Conservation (phyloP, 78 protist genomes). For the Dictyostelium firmibasis region DNA sequence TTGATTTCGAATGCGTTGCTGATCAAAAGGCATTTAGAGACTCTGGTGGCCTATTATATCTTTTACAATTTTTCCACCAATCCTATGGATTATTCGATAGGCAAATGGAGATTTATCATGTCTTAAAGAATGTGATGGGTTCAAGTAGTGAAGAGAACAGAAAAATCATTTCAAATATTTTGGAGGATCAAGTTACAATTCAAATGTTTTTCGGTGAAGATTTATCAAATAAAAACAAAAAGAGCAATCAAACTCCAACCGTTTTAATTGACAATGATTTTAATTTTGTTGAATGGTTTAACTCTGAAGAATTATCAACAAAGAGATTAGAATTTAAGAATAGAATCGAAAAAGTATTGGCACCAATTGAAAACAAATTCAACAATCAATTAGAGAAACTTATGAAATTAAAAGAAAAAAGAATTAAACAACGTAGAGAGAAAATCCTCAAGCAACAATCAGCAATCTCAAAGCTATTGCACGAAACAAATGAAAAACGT, state of each 20-base stretch:
- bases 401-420: slow-evolving; percentile 39
- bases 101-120: slow-evolving; percentile 13
- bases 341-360: slow-evolving; percentile 42
- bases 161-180: slow-evolving; percentile 59
- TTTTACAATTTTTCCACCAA: slow-evolving; percentile 32
- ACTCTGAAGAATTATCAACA: slow-evolving; percentile 27
- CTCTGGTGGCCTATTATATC: slow-evolving; percentile 40
- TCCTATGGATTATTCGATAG: neutral
- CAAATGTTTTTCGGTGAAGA: slow-evolving; percentile 49
- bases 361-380: slow-evolving; percentile 43
- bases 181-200: slow-evolving; percentile 28
- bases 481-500: slow-evolving; percentile 53
- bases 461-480: slow-evolving; percentile 25
- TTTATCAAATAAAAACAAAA: neutral
- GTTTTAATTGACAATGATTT: neutral
- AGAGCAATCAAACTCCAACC: neutral
- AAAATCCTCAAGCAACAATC: slow-evolving; percentile 16
- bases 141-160: slow-evolving; percentile 60
- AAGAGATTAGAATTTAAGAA: slow-evolving; percentile 56
- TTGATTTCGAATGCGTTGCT: slow-evolving; percentile 75
- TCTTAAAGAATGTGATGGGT: slow-evolving; percentile 44
- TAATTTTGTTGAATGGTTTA: slow-evolving; percentile 36
- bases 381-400: slow-evolving; percentile 41
- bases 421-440: slow-evolving; percentile 59
- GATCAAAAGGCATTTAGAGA: slow-evolving; percentile 77